A percentile compares a stretch with the other conserved stretches of the same genome.
phyloP scores from a whole-genome alignment of 495 filamentous ascomycete species.

The Lichina pygmaea region DNA sequence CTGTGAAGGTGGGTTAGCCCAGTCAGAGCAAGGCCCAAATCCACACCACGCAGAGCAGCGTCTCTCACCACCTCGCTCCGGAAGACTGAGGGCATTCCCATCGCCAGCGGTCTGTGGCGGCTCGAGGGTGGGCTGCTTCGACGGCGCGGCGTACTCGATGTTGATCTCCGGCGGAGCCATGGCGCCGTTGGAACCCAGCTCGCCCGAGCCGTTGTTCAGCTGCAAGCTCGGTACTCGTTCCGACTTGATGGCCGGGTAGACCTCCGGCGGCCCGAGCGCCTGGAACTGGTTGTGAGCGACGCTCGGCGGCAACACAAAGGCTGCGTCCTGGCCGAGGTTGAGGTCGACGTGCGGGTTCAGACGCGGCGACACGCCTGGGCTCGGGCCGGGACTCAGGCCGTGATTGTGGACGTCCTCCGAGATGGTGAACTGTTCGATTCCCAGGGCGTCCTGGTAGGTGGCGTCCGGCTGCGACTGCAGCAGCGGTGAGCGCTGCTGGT shows the following conservation, averaged over 20 bases:
- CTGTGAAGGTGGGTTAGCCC: conserved; percentile 7
- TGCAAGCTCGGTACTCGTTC: conserved; percentile 30
- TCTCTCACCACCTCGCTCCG: conserved; percentile 45
- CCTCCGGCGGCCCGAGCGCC: conserved; percentile 20
- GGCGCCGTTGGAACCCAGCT: conserved; percentile 41
- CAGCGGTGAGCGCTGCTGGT: conserved; percentile 56
- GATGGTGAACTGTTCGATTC: conserved; percentile 56
- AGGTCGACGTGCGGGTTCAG: conserved; percentile 46
- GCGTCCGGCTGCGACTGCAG: conserved; percentile 43
- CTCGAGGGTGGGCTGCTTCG: conserved; percentile 33
- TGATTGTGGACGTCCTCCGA: conserved; percentile 38
- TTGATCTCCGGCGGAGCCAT: conserved; percentile 77
- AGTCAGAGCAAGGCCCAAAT: no score
- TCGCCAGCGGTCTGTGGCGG: conserved; percentile 33
- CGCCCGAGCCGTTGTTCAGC: conserved; percentile 18
- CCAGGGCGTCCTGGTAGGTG: conserved; percentile 51
- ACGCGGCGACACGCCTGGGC: conserved; percentile 64
- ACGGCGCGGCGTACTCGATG: conserved; percentile 64
- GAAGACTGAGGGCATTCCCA: conserved; percentile 59
- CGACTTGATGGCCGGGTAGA: conserved; percentile 21
- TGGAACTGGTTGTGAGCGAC: conserved; percentile 18
- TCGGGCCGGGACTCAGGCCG: conserved; percentile 51
- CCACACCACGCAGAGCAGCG: not conserved
- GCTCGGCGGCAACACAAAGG: conserved; percentile 22
- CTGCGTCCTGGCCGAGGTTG: conserved; percentile 18